Base-by-base conservation (phyloP, 176 grass and related monocot species). In the Avena insularis region DNA sequence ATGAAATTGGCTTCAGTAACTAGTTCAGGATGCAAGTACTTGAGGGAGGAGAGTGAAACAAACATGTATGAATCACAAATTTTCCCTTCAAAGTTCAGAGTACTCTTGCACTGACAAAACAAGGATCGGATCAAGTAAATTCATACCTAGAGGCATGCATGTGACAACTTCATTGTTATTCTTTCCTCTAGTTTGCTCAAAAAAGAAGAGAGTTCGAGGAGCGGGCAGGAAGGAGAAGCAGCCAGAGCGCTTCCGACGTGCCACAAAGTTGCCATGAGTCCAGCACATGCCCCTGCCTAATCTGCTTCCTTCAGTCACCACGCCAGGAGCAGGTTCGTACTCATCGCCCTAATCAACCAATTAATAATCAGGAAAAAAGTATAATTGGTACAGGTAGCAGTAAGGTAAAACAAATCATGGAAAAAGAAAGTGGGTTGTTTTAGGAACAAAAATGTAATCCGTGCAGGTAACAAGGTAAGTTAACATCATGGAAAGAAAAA, bases 311-410 rank as follows among this genome's bases (percentile, higher is more conserved):
- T 67, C 6, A 4, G 5, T 67, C 64, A 67, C 14, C 29, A 6
- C 64, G 15, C 64, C 64, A 17, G 64, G 64, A 67, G 64, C 29
- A 67, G 64, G 29, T 67, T 67, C 64, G 31, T 67, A 67, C 64
- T 67, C 64, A 67, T 36, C 14, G 35, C 29, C 29, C 64, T 67
- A 36, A 67, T 17, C 64, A 36, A 66, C 29, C 64, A 67, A 36
- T 15, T 31, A 67, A 36, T 35, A 67, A 36, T 35, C 14, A 8
- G 64, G 14, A 36, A 67, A 67, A 67, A 66, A 4, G 0, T 36
- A 35, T 67, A 67, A 67, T 67, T 17, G 14, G 64, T 67, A 67
- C 29, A 67, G 13, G 13, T 36, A 36, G 64, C 31, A 67, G 27
- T 4, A 67, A 67, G 31, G 64, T 67, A 63, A 27, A 4, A 25